Evolutionary conservation across 2,329 filamentous ascomycete genomes (phyloP).

Genomic region (Alternaria sp.): DNA sequence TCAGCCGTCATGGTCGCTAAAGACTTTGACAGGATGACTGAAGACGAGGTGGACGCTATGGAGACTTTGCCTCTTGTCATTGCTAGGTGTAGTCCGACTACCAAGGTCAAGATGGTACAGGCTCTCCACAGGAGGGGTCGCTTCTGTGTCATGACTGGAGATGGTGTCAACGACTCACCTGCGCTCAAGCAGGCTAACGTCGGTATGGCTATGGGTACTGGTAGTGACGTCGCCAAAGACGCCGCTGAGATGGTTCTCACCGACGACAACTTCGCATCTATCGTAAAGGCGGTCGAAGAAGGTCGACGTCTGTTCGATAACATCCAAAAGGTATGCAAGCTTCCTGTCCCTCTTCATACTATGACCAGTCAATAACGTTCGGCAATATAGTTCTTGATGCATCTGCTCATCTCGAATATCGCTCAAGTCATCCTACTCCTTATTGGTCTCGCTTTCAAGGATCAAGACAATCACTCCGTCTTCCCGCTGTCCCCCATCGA

Average conservation of each 20-base stretch:
- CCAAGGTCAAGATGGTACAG: constrained; percentile 59
- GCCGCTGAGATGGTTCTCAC: constrained; percentile 53
- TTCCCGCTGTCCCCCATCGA: constrained; percentile 58
- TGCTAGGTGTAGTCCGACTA: constrained; percentile 56
- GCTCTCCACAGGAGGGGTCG: constrained; percentile 49
- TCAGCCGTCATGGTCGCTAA: constrained; percentile 54
- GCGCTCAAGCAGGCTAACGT: constrained; percentile 53
- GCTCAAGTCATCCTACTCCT: constrained; percentile 58
- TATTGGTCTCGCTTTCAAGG: constrained; percentile 58
- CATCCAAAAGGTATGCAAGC: constrained; percentile 47
- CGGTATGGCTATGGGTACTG: constrained; percentile 54
- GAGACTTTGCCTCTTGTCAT: constrained; percentile 55
- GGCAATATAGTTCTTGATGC: constrained; percentile 51
- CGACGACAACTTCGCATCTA: constrained; percentile 54
- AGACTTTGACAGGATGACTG: constrained; percentile 55
- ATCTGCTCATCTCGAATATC: constrained; percentile 59
- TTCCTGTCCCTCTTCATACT: background rate
- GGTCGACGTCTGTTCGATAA: constrained; percentile 53
- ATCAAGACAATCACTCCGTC: constrained; percentile 53
- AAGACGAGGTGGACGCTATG: constrained; percentile 54
- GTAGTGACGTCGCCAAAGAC: constrained; percentile 53
- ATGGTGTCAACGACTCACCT: constrained; percentile 54
- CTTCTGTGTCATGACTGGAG: constrained; percentile 56
- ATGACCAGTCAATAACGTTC: background rate
- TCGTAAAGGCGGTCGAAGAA: constrained; percentile 53